Conservation (phyloP, 106 monocot genomes). For the Chionographis japonica region DNA sequence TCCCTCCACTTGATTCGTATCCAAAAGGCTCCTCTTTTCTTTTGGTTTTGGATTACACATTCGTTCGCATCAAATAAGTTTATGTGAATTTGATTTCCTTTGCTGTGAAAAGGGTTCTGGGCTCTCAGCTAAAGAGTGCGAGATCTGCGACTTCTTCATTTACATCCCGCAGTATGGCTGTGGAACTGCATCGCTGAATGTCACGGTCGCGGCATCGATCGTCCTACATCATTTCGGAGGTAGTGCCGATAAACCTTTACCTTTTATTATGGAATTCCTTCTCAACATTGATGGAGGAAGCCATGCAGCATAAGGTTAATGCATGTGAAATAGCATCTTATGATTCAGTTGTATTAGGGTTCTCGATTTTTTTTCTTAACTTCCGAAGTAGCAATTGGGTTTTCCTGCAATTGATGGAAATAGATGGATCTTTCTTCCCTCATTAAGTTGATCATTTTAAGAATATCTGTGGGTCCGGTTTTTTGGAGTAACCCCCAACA, state of each 20-base stretch:
- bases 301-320: no score
- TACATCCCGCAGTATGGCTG: constrained; percentile 93
- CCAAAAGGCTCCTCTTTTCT: background rate
- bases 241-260: constrained; percentile 1
- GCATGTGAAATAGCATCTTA: no score
- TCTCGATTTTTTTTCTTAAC: no score
- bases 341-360: no score
- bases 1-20: background rate
- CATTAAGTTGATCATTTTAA: no score
- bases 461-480: no score
- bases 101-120: constrained; percentile 58
- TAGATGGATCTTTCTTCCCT: no score
- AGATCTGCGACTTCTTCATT: constrained; percentile 93
- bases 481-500: no score
- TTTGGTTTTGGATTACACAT: background rate
- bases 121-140: constrained; percentile 69
- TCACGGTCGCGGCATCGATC: constrained; percentile 94
- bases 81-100: constrained; percentile 1
- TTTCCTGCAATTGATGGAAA: no score
- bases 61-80: background rate
- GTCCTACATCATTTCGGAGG: constrained; percentile 92
- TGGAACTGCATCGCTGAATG: constrained; percentile 96
- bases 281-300: no score
- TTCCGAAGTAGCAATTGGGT: no score
- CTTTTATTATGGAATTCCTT: no score